phyloP scores from a whole-genome alignment of 2,329 filamentous ascomycete species.

The Pyrenochaeta sp. region DNA sequence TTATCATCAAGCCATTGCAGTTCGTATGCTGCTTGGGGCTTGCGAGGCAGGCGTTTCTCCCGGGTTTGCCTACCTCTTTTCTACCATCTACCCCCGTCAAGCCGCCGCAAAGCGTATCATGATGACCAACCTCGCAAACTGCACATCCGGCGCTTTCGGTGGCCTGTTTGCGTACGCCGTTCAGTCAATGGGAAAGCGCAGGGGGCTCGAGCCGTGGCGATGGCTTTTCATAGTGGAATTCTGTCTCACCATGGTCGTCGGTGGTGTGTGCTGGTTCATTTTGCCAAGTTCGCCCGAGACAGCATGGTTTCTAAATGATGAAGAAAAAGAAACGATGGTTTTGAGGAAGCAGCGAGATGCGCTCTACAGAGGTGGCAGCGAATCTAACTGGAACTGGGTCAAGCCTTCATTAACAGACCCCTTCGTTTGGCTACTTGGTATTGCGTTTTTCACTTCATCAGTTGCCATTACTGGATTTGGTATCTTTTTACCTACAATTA shows the following conservation, averaged over 20 bases:
- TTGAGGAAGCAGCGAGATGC: conserved; percentile 38
- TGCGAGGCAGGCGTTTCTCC: conserved; percentile 41
- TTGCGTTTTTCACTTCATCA: neutral
- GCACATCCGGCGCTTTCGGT: conserved; percentile 28
- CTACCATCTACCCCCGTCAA: conserved; percentile 37
- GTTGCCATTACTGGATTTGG: neutral
- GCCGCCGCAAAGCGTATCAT: conserved; percentile 37
- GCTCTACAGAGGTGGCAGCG: conserved; percentile 39
- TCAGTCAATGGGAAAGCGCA: conserved; percentile 27
- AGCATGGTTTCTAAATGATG: conserved; percentile 62
- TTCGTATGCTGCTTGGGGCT: conserved; percentile 37
- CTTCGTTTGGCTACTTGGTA: neutral
- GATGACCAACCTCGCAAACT: conserved; percentile 33
- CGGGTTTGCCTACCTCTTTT: conserved; percentile 36
- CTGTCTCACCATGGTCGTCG: conserved; percentile 65
- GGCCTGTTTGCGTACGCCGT: conserved; percentile 37
- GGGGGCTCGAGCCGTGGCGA: conserved; percentile 43
- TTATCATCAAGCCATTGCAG: conserved; percentile 35
- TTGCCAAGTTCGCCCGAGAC: conserved; percentile 63
- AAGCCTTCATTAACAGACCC: neutral
- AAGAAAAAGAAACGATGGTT: conserved; percentile 61
- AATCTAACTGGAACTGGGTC: conserved; percentile 40
- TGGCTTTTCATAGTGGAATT: conserved; percentile 56
- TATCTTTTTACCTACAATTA: conserved; percentile 48
- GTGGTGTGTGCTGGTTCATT: conserved; percentile 63